Conservation (phyloP, 495 filamentous ascomycete genomes). For the Friedmanniomyces simplex region DNA sequence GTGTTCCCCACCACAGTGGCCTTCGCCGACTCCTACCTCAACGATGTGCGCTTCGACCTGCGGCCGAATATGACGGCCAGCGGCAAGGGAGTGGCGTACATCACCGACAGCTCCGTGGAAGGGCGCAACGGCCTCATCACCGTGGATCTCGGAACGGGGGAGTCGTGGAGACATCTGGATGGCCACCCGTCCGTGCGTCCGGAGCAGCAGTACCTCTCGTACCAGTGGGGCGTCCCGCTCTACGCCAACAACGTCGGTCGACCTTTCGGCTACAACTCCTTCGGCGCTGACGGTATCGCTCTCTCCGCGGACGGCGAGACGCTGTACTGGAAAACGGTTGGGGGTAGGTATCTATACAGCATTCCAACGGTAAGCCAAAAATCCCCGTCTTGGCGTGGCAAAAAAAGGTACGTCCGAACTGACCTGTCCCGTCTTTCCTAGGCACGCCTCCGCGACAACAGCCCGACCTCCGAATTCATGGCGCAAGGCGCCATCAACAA, state of each 20-base stretch:
- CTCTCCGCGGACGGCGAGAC: conserved; percentile 32
- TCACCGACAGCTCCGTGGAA: conserved; percentile 36
- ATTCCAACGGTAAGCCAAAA: conserved; percentile 28
- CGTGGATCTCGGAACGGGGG: conserved; percentile 37
- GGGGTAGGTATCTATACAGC: conserved; percentile 27
- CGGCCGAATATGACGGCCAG: conserved; percentile 25
- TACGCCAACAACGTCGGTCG: conserved; percentile 22
- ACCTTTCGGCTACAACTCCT: conserved; percentile 23
- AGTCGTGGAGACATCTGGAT: conserved; percentile 38
- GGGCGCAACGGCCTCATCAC: conserved; percentile 38
- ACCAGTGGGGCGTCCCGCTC: conserved; percentile 34
- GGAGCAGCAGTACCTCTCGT: conserved; percentile 33
- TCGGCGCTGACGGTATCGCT: conserved; percentile 36
- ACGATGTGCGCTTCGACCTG: conserved; percentile 40
- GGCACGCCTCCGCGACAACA: conserved; percentile 21
- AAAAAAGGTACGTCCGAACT: background rate
- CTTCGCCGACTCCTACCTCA: conserved; percentile 36
- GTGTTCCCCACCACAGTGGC: conserved; percentile 35
- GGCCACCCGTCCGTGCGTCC: conserved; percentile 27
- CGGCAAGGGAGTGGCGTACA: conserved; percentile 37
- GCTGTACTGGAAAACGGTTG: conserved; percentile 30
- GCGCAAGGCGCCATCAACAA: conserved; percentile 24
- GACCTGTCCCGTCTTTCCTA: background rate
- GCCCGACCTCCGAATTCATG: conserved; percentile 19
- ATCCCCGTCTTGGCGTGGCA: background rate